Base-by-base conservation (phyloP, 371 early-diverging fungal genomes). In the Synchytrium microbalum region DNA sequence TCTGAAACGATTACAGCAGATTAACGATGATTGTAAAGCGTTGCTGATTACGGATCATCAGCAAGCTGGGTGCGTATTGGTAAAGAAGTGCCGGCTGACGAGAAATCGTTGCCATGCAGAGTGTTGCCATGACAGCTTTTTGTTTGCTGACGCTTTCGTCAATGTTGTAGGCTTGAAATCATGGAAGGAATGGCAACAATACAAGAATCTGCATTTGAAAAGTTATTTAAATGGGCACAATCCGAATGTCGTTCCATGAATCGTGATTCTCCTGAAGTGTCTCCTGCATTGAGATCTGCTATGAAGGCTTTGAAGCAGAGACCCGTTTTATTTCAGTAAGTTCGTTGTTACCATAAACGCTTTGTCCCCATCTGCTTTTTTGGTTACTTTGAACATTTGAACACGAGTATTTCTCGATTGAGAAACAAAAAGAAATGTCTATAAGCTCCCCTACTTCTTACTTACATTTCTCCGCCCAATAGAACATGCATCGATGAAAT, bases 161-260 rank as follows among this genome's bases (percentile, higher is more conserved):
- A n/a, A n/a, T n/a, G n/a, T n/a, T n/a, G 10, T 67, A 88, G 88
- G 0, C 68, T 87, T 55, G 89, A 90, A 51, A 92, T 92, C 67
- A 86, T 90, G 86, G 88, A 89, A 64, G 79, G 80, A 0, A 82
- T 89, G 80, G 72, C 84, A 8, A 61, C 74, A 1, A 81, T 82
- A 62, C 89, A 89, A 67, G 90, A 88, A 60, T 78, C 75, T 1
- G 91, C 92, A 0, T 92, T 83, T 66, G 86, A 86, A 3, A 88
- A 83, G 38, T 69, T 93, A 30, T 86, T 86, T 67, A 75, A 85
- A 32, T 93, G 94, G 94, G 85, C 86, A 25, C 88, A 87, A 62
- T 70, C 70, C 30, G 86, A 88, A 64, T 85, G 88, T 63, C 82
- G 89, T 54, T 76, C 79, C 0, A 79, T 93, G 72, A 81, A 80